Conservation (phyloP, 306 rosid species). For the Citrullus mucosospermus region DNA sequence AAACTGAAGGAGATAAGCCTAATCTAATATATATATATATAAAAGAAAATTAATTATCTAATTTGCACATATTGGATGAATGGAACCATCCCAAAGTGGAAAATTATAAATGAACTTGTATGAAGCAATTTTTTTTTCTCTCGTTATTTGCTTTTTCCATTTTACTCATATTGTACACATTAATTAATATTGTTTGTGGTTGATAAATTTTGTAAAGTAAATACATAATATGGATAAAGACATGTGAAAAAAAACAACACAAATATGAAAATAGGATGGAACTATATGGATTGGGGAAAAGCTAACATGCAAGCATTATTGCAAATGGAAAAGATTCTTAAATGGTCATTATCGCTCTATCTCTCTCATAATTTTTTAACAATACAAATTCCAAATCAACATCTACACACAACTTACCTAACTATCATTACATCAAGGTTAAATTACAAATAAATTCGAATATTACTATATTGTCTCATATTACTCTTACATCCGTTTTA, state of each 20-base stretch:
- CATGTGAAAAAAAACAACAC: background rate
- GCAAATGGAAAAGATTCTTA: background rate
- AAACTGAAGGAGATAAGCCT: too few species aligned
- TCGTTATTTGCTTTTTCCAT: background rate
- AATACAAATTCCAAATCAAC: background rate
- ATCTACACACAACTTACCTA: too few species aligned
- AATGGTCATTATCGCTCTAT: background rate
- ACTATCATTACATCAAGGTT: too few species aligned
- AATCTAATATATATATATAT: too few species aligned
- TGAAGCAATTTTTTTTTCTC: too few species aligned
- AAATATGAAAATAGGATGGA: background rate
- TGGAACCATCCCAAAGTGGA: too few species aligned
- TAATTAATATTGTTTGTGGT: background rate
- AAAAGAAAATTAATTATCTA: too few species aligned
- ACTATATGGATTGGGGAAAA: background rate
- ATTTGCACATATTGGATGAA: too few species aligned
- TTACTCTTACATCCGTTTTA: too few species aligned
- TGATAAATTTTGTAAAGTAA: background rate
- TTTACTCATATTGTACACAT: background rate
- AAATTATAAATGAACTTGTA: too few species aligned
- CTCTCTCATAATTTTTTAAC: background rate
- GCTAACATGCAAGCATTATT: background rate
- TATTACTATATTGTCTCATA: too few species aligned
- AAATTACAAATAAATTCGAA: too few species aligned
- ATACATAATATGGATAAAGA: background rate